phyloP scores from a whole-genome alignment of 768 basidiomycete genomes.

The Collybia nuda region DNA sequence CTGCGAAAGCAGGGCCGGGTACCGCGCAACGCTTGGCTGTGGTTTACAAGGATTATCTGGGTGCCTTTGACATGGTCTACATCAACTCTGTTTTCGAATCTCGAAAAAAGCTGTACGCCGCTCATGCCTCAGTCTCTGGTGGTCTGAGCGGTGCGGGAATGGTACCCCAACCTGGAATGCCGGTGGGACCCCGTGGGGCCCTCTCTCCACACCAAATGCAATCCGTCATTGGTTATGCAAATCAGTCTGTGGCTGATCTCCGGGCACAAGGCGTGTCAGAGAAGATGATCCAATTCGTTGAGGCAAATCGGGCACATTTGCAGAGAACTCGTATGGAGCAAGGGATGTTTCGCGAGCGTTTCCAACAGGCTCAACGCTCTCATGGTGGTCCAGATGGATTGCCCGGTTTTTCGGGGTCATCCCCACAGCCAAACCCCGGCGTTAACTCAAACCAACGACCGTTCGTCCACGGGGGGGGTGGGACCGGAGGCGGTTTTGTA shows the following conservation, averaged over 20 bases:
- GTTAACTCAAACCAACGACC: too few relatives aligned
- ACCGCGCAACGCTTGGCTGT: conserved; percentile 59
- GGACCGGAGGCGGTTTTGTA: too few relatives aligned
- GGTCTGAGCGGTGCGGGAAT: background rate
- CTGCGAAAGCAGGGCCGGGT: conserved; percentile 60
- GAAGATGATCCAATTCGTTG: conserved; percentile 54
- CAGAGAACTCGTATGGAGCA: conserved; percentile 41
- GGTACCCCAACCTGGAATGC: background rate
- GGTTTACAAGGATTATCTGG: conserved; percentile 60
- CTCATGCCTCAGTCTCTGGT: conserved; percentile 4
- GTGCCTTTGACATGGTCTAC: conserved; percentile 56
- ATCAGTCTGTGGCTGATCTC: conserved; percentile 48
- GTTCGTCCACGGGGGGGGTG: conserved; percentile 5
- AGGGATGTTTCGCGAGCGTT: conserved; percentile 29
- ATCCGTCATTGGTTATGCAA: conserved; percentile 46
- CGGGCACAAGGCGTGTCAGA: conserved; percentile 49
- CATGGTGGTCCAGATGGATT: background rate
- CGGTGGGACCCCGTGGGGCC: conserved; percentile 3
- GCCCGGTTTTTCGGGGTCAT: background rate
- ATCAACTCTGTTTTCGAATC: conserved; percentile 38
- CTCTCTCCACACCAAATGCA: conserved; percentile 37
- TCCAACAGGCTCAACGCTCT: conserved; percentile 22
- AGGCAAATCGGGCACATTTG: conserved; percentile 48
- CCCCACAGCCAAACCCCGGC: background rate
- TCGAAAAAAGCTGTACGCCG: conserved; percentile 23